Evolutionary conservation across 495 filamentous ascomycete genomes (phyloP), one percentile per base, ranked within the genome.

Genomic region (Penicillium herquei): DNA sequence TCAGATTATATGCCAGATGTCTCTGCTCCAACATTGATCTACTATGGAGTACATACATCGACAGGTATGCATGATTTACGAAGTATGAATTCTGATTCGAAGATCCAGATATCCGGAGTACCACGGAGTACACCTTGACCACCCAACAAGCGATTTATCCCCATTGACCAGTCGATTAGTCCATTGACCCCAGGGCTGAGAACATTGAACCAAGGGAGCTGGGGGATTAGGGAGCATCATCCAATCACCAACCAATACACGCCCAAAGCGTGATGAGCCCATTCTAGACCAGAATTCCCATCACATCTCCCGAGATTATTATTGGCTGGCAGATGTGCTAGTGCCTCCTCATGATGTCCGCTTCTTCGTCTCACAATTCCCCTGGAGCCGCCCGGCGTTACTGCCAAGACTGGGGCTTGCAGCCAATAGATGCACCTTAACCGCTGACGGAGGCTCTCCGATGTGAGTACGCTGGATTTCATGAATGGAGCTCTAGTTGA

Each of bases 371-470:
- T 64, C 61, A 62, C 46, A 57, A 51, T 39, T 47, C 44, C 56
- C 61, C 64, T 64, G 44, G 53, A 64, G 56, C 61, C 64, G 64
- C 64, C 58, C 47, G 44, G 55, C 44, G 51, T 45, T 54, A 30
- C 18, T 59, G 62, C 62, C 62, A 62, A 65, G 59, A 45, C 45
- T 34, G 26, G n/a, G n/a, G 2, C 11, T 8, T 10, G 43, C 35
- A 31, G 34, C 49, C 49, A 51, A 51, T 51, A 18, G 49, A 46
- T 40, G 49, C 37, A n/a, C 14, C 17, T 13, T 39, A 51, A 39
- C 21, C 21, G 34, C 49, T 46, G 14, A 46, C 43, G 43, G 43
- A 21, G 42, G 11, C 43, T 46, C 13, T 46, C 43, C 26, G 43
- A n/a, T 7, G 42, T 42, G 6, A n/a, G 39, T 26, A 26, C 21